These are phyloP conservation scores for Diutina rugosa DNA, from an alignment of 1,139 yeast genomes.

Conservation along the genomic window DNA sequence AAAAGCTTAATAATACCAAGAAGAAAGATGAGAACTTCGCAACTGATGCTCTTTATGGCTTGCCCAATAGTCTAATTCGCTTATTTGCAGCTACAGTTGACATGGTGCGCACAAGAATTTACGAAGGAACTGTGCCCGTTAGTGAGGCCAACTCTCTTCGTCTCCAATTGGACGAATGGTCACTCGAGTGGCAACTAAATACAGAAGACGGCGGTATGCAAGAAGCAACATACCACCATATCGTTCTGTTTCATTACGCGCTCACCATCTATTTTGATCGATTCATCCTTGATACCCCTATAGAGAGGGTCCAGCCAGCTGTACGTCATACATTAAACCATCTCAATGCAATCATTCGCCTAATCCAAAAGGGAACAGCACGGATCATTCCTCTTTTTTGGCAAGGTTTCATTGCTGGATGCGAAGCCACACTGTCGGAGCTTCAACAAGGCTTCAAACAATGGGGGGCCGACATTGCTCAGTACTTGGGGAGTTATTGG, in stretches of 20 bases:
- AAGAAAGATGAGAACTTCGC: constrained; percentile 46
- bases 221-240: constrained; percentile 74
- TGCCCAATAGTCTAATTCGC: constrained; percentile 68
- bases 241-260: constrained; percentile 68
- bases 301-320: constrained; percentile 40
- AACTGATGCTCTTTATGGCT: constrained; percentile 72
- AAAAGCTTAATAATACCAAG: constrained; percentile 30
- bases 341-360: constrained; percentile 46
- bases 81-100: constrained; percentile 62
- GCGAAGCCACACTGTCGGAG: constrained; percentile 52
- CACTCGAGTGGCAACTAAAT: constrained; percentile 46
- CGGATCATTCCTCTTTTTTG: constrained; percentile 69
- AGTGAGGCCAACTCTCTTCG: constrained; percentile 17
- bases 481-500: constrained; percentile 72
- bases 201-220: constrained; percentile 26
- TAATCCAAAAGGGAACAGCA: constrained; percentile 41
- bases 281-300: constrained; percentile 42
- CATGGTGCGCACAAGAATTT: constrained; percentile 47
- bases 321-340: constrained; percentile 53
- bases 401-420: constrained; percentile 87
- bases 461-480: constrained; percentile 76
- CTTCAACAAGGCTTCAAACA: constrained; percentile 56
- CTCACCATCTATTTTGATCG: constrained; percentile 65
- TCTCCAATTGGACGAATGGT: constrained; percentile 43
- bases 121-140: constrained; percentile 21